A percentile compares a stretch with the other conserved stretches of the same genome.
These are phyloP conservation scores for Cercospora zeae-maydis DNA, from an alignment of 2,329 filamentous ascomycete genomes.

Conservation along the genomic window DNA sequence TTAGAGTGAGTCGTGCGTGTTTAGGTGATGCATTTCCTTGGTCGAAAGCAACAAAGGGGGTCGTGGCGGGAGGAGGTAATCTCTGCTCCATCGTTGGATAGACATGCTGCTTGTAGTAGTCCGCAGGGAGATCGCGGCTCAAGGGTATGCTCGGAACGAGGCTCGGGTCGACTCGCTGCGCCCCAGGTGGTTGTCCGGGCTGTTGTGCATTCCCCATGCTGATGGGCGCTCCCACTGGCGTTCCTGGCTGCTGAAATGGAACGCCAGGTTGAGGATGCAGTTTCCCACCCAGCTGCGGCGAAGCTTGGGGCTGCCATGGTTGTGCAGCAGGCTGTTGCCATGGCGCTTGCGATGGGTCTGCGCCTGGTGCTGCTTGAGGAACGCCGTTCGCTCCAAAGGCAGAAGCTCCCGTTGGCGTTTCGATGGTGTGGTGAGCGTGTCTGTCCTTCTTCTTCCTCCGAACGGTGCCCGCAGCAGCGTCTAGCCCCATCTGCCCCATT, in stretches of 20 bases:
- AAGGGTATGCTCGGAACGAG: constrained; percentile 88
- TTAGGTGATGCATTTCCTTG: constrained; percentile 97
- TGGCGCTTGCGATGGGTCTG: constrained; percentile 28
- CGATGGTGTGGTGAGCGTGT: constrained; percentile 86
- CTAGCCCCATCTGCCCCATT: constrained; percentile 73
- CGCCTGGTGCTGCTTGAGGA: constrained; percentile 26
- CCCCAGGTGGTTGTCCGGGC: constrained; percentile 34
- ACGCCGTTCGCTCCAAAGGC: constrained; percentile 61
- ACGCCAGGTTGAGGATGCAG: constrained; percentile 9
- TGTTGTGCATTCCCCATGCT: constrained; percentile 30
- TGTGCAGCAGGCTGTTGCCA: constrained; percentile 39
- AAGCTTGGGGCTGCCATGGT: constrained; percentile 35
- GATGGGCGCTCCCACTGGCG: constrained; percentile 31
- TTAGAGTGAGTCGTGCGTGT: constrained; percentile 84
- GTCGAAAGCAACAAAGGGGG: constrained; percentile 90
- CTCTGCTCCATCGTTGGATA: constrained; percentile 96
- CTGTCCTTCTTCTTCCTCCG: constrained; percentile 80
- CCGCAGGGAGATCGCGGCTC: constrained; percentile 76
- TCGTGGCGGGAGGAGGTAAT: constrained; percentile 79
- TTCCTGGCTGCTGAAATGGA: constrained; percentile 19
- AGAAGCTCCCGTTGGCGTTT: constrained; percentile 61
- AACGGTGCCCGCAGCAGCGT: constrained; percentile 46
- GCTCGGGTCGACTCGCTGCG: constrained; percentile 79
- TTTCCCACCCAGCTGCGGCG: constrained; percentile 16
- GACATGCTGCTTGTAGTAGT: constrained; percentile 79